Conservation (phyloP, 768 basidiomycete species). For the Russula sp. region DNA sequence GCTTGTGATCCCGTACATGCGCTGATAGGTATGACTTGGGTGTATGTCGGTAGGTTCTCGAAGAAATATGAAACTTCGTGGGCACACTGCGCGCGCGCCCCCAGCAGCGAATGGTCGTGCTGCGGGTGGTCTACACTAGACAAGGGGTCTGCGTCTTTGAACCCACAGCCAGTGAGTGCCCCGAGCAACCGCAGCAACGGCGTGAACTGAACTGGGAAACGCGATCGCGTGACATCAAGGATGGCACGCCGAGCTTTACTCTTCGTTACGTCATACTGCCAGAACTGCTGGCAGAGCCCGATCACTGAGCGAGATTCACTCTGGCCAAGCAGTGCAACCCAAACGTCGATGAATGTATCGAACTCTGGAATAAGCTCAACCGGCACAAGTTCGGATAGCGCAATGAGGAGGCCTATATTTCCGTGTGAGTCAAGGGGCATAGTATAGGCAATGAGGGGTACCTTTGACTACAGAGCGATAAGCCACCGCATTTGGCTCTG, state of each 20-base stretch:
- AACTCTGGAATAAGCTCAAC: slow-evolving; percentile 77
- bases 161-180: slow-evolving; percentile 71
- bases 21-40: slow-evolving; percentile 61
- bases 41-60: slow-evolving; percentile 61
- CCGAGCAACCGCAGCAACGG: slow-evolving; percentile 68
- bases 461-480: slow-evolving; percentile 84
- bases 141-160: slow-evolving; percentile 66
- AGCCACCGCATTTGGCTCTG: slow-evolving; percentile 71
- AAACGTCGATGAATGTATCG: slow-evolving; percentile 63
- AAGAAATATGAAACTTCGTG: slow-evolving; percentile 74
- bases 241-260: slow-evolving; percentile 68
- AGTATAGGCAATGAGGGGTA: slow-evolving; percentile 26
- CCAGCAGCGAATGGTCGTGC: slow-evolving; percentile 36
- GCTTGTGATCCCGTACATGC: slow-evolving; percentile 63
- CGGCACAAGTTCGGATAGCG: slow-evolving; percentile 65
- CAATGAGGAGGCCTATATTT: slow-evolving; percentile 62
- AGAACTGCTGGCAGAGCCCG: slow-evolving; percentile 74
- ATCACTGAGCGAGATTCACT: slow-evolving; percentile 58
- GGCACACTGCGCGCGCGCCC: slow-evolving; percentile 55
- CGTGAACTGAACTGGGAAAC: slow-evolving; percentile 75
- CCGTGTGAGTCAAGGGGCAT: slow-evolving; percentile 7
- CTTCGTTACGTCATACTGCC: slow-evolving; percentile 69
- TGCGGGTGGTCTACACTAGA: slow-evolving; percentile 45
- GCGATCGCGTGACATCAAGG: slow-evolving; percentile 73
- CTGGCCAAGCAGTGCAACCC: slow-evolving; percentile 74